A percentile compares a stretch with the other conserved stretches of the same genome.
phyloP scores from a whole-genome alignment of 2,329 filamentous ascomycete genomes.

The Penicillium sp. region DNA sequence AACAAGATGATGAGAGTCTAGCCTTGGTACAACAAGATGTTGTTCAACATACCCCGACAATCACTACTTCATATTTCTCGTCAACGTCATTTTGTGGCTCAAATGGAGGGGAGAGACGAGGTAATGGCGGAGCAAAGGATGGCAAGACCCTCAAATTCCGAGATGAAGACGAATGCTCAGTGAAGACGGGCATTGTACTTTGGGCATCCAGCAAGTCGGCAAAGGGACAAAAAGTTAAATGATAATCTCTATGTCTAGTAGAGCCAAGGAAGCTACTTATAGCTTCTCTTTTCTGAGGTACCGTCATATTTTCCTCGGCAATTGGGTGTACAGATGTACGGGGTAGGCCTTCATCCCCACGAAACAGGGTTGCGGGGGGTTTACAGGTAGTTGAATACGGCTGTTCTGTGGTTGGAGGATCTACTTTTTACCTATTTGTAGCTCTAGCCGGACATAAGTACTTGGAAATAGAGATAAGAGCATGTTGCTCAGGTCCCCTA shows the following conservation, averaged over 20 bases:
- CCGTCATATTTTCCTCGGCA: background rate
- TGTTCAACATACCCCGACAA: constrained; percentile 39
- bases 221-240: background rate
- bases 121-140: background rate
- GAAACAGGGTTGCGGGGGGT: background rate
- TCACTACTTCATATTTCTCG: constrained; percentile 42
- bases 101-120: background rate
- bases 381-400: background rate
- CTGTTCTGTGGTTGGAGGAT: too few relatives aligned
- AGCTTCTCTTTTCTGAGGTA: background rate
- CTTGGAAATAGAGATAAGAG: too few relatives aligned
- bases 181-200: background rate
- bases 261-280: background rate
- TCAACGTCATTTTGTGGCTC: background rate
- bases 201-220: background rate
- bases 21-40: background rate
- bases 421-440: too few relatives aligned
- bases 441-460: too few relatives aligned
- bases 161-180: background rate
- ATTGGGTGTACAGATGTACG: background rate
- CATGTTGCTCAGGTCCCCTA: too few relatives aligned
- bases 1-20: background rate
- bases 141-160: background rate
- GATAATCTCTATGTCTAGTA: background rate
- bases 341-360: background rate